Conservation (phyloP, 2,329 filamentous ascomycete species). For the Bipolaris bicolor region DNA sequence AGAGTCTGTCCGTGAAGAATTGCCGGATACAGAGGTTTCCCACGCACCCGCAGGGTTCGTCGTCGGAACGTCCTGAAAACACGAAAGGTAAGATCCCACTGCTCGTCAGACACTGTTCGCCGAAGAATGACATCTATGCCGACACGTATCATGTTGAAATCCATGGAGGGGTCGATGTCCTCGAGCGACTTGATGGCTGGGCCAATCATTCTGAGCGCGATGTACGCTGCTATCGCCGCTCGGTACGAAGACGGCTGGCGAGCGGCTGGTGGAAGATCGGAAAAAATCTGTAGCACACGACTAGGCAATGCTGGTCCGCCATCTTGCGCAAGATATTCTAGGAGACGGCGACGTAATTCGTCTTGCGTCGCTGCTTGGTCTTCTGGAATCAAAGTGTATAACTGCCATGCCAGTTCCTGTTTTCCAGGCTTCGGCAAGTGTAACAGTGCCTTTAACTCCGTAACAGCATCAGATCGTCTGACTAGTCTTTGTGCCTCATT, state of each 20-base stretch:
- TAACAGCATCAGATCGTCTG: slow-evolving; percentile 20
- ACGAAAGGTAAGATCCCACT: slow-evolving; percentile 46
- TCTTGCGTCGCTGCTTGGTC: slow-evolving; percentile 1
- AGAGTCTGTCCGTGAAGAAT: slow-evolving; percentile 19
- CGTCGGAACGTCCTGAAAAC: slow-evolving; percentile 32
- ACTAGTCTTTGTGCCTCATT: slow-evolving; percentile 30
- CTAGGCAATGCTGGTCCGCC: slow-evolving; percentile 46
- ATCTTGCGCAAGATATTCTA: slow-evolving; percentile 38
- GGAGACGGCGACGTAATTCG: slow-evolving; percentile 27
- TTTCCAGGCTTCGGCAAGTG: slow-evolving; percentile 20
- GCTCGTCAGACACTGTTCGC: slow-evolving; percentile 37
- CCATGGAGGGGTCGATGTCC: slow-evolving; percentile 38
- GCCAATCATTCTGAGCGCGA: slow-evolving; percentile 50
- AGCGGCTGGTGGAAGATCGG: slow-evolving; percentile 44
- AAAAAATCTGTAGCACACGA: slow-evolving; percentile 56
- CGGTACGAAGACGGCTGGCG: slow-evolving; percentile 55
- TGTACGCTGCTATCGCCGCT: slow-evolving; percentile 52
- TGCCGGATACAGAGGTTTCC: not conserved
- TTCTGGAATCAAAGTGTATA: slow-evolving; percentile 42
- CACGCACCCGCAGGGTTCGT: slow-evolving; percentile 8
- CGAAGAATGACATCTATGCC: slow-evolving; percentile 42
- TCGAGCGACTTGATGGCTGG: slow-evolving; percentile 51
- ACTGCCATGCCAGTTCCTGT: slow-evolving; percentile 46
- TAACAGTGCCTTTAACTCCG: slow-evolving; percentile 29
- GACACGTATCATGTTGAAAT: slow-evolving; percentile 18